Percentiles rank a stretch among this genome's conserved stretches.
Conservation (phyloP, 192 early-diverging fungal species). For the Coemansia nantahalensis region DNA sequence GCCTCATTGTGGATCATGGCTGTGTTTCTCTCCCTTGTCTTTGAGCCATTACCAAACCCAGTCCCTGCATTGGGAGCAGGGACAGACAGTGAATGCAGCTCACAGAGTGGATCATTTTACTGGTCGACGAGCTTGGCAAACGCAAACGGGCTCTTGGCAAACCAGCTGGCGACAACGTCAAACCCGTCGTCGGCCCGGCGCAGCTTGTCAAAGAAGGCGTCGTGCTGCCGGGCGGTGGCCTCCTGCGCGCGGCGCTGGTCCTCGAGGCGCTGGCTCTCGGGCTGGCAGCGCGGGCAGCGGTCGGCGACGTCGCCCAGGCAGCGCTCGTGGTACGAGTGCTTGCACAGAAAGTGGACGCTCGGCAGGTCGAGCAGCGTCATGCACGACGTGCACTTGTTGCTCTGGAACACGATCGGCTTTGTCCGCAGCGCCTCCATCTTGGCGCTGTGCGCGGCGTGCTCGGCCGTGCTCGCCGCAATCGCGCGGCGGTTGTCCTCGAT, state of each 20-base stretch:
- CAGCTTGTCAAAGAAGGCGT: conserved; percentile 78
- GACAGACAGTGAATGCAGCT: too few relatives aligned
- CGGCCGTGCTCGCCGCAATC: conserved; percentile 74
- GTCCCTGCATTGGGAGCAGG: too few relatives aligned
- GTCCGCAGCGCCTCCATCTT: conserved; percentile 84
- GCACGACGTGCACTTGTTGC: conserved; percentile 72
- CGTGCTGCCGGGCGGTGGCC: conserved; percentile 69
- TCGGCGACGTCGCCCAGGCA: conserved; percentile 58
- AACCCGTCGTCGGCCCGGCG: conserved; percentile 78
- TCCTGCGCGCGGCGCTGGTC: conserved; percentile 80
- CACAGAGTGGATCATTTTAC: conserved; percentile 5
- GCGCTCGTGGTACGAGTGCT: conserved; percentile 92
- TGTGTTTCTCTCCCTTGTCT: too few relatives aligned
- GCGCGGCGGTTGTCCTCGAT: conserved; percentile 66
- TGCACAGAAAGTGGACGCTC: conserved; percentile 89
- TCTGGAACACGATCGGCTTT: conserved; percentile 70
- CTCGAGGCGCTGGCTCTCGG: conserved; percentile 78
- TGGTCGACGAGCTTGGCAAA: conserved; percentile 44
- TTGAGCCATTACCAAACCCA: too few relatives aligned
- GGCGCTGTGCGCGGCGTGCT: conserved; percentile 69
- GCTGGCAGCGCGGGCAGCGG: conserved; percentile 75
- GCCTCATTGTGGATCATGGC: too few relatives aligned
- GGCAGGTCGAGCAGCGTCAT: conserved; percentile 82
- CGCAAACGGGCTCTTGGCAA: conserved; percentile 80
- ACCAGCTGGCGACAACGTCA: conserved; percentile 84